Evolutionary conservation across 2,329 filamentous ascomycete genomes (phyloP).

Genomic region (Aspergillus neoniger): DNA sequence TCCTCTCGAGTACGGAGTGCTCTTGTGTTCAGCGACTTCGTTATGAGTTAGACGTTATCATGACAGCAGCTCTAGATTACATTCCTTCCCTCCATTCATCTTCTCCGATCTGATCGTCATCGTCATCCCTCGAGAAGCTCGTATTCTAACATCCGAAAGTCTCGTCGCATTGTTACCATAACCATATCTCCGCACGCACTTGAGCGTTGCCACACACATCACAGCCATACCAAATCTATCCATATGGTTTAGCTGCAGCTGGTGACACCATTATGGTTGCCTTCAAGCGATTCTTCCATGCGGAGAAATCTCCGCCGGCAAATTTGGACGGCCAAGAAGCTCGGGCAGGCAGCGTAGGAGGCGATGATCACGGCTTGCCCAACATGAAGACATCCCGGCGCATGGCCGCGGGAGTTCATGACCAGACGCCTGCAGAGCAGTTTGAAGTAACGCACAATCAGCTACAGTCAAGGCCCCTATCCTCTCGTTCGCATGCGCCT

Average conservation of each 20-base stretch:
- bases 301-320: slow-evolving; percentile 26
- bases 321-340: slow-evolving; percentile 15
- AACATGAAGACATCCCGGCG: slow-evolving; percentile 20
- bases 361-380: slow-evolving; percentile 14
- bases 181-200: background rate
- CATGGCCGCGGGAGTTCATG: slow-evolving; percentile 34
- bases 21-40: background rate
- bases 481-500: slow-evolving; percentile 28
- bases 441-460: slow-evolving; percentile 42
- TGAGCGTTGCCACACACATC: background rate
- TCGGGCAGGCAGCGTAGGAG: slow-evolving; percentile 1
- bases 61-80: slow-evolving; percentile 6
- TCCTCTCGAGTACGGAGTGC: background rate
- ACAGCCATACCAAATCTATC: background rate
- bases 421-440: slow-evolving; percentile 42
- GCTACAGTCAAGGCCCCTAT: slow-evolving; percentile 32
- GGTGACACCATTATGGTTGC: slow-evolving; percentile 31
- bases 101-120: background rate
- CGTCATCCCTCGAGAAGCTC: background rate
- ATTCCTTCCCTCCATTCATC: background rate
- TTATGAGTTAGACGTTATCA: slow-evolving; percentile 11
- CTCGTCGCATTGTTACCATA: background rate
- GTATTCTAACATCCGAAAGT: background rate
- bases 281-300: slow-evolving; percentile 37
- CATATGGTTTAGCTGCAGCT: background rate